A percentile compares a stretch with the other conserved stretches of the same genome.
Evolutionary conservation across 148 eudicot species (phyloP).

Genomic region (Fagopyrum esculentum): DNA sequence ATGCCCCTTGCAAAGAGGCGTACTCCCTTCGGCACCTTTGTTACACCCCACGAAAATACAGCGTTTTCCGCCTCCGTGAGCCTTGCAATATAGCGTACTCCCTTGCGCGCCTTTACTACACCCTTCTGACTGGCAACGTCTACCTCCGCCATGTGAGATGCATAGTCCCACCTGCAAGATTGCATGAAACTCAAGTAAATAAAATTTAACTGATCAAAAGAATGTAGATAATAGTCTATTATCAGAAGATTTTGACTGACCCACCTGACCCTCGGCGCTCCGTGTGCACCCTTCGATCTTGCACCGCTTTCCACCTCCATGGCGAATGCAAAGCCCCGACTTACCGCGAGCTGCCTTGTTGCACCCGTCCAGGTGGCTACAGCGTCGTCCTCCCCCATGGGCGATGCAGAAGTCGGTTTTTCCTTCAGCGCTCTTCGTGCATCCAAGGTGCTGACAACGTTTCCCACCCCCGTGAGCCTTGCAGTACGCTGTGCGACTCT

Average conservation of each 20-base stretch:
- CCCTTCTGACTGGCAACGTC: slow-evolving; percentile 56
- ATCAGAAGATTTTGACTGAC: slow-evolving; percentile 10
- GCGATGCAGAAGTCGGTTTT: slow-evolving; percentile 86
- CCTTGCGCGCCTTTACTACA: slow-evolving; percentile 93
- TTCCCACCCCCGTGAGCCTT: slow-evolving; percentile 97
- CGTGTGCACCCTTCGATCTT: slow-evolving; percentile 70
- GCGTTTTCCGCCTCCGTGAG: slow-evolving; percentile 95
- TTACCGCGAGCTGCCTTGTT: slow-evolving; percentile 90
- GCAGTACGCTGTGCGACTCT: slow-evolving; percentile 84
- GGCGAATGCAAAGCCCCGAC: slow-evolving; percentile 83
- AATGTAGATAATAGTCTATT: too few relatives aligned
- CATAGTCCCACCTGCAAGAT: slow-evolving; percentile 59
- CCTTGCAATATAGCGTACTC: slow-evolving; percentile 75
- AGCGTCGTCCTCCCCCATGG: slow-evolving; percentile 88
- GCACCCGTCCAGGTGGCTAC: slow-evolving; percentile 62
- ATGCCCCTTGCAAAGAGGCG: slow-evolving; percentile 89
- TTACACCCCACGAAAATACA: slow-evolving; percentile 82
- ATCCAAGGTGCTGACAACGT: slow-evolving; percentile 77
- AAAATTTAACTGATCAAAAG: too few relatives aligned
- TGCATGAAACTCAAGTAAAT: too few relatives aligned
- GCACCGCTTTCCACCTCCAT: slow-evolving; percentile 95
- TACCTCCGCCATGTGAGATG: slow-evolving; percentile 94
- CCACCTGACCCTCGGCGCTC: slow-evolving; percentile 88
- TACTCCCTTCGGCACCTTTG: slow-evolving; percentile 97
- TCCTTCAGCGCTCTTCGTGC: slow-evolving; percentile 94